Conservation (phyloP, 2,329 filamentous ascomycete genomes). For the Trichoderma semiorbis region DNA sequence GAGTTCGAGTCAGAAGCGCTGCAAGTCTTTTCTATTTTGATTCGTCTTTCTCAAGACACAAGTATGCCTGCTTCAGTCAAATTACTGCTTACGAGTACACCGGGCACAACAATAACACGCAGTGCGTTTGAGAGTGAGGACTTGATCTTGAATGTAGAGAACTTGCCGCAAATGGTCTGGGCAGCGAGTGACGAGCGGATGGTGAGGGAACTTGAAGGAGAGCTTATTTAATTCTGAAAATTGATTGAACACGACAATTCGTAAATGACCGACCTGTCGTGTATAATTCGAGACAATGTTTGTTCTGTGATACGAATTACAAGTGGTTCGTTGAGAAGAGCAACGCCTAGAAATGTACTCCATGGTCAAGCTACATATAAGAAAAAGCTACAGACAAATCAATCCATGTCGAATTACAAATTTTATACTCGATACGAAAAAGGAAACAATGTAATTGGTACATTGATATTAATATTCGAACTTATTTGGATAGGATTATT, state of each 20-base stretch:
- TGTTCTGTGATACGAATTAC: not conserved
- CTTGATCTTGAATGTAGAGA: conserved; percentile 20
- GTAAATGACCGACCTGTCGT: no score
- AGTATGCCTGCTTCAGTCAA: conserved; percentile 17
- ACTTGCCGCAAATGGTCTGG: conserved; percentile 15
- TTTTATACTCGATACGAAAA: not conserved
- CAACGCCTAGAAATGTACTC: no score
- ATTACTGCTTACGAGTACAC: conserved; percentile 21
- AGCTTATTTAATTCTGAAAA: not conserved
- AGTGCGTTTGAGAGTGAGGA: conserved; percentile 19
- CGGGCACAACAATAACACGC: conserved; percentile 5
- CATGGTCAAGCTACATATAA: no score
- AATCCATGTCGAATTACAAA: no score
- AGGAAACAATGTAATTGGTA: not conserved
- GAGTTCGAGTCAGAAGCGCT: not conserved
- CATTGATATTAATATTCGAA: not conserved
- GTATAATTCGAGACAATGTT: not conserved
- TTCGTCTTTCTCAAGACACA: not conserved
- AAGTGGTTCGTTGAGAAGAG: not conserved
- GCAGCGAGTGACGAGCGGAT: conserved; percentile 8
- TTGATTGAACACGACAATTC: not conserved
- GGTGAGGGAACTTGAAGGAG: not conserved
- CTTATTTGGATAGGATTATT: not conserved
- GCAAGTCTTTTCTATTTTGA: not conserved
- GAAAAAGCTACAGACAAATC: no score